phyloP scores from a whole-genome alignment of 164 flowering plant species.

The Vitis vinifera region DNA sequence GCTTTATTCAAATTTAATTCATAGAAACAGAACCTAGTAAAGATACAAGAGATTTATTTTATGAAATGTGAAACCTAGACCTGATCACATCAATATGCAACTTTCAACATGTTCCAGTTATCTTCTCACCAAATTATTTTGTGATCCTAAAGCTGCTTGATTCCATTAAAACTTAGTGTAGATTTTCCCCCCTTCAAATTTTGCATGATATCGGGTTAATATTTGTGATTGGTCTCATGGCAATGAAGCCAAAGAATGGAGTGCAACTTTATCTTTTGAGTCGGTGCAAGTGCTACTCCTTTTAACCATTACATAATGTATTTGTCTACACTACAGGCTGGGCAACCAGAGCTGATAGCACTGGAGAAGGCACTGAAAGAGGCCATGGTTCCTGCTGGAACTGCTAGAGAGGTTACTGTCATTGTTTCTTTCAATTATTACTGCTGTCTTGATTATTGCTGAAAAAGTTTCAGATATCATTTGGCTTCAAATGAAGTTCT shows the following conservation, averaged over 20 bases:
- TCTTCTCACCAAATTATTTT: too few species aligned
- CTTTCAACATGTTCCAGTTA: too few species aligned
- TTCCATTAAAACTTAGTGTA: too few species aligned
- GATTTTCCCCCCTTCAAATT: neutral
- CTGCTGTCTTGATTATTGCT: conserved; percentile 1
- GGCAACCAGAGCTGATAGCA: conserved; percentile 85
- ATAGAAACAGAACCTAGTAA: too few species aligned
- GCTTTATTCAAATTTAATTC: too few species aligned
- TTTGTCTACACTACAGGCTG: conserved; percentile 44
- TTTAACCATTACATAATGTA: neutral
- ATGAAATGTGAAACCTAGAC: too few species aligned
- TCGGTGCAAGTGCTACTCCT: neutral
- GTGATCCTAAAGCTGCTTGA: too few species aligned
- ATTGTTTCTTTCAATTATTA: neutral
- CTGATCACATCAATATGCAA: too few species aligned
- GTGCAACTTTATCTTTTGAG: neutral
- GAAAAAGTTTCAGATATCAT: conserved; percentile 1
- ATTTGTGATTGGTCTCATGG: neutral
- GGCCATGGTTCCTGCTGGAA: conserved; percentile 84
- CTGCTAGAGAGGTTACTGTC: conserved; percentile 80
- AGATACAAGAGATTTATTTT: too few species aligned
- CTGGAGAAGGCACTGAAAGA: conserved; percentile 85
- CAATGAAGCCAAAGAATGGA: neutral
- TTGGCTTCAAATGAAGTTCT: conserved; percentile 2
- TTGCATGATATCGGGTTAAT: neutral